phyloP scores from a whole-genome alignment of 108 stramenopile genomes.

The Pseudonitzschia multistriata region DNA sequence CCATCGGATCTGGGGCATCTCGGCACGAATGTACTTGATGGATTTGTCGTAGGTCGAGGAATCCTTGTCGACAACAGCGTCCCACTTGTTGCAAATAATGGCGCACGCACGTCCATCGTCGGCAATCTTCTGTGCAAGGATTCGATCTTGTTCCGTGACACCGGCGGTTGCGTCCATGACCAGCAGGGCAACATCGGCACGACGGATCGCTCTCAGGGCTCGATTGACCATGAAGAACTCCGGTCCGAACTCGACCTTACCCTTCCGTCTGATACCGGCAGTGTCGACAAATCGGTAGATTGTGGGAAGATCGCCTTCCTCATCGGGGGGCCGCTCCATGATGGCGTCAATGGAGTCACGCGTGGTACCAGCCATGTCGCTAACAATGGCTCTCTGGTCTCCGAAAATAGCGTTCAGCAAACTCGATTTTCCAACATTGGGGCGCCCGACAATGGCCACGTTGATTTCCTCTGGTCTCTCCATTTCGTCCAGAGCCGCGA shows the following conservation, averaged over 20 bases:
- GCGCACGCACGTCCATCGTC: slow-evolving; percentile 97
- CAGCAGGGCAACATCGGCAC: slow-evolving; percentile 92
- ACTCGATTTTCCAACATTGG: slow-evolving; percentile 96
- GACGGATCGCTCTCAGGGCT: slow-evolving; percentile 91
- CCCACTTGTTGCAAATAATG: slow-evolving; percentile 98
- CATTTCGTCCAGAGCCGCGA: slow-evolving; percentile 73
- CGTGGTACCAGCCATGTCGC: slow-evolving; percentile 95
- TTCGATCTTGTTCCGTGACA: slow-evolving; percentile 94
- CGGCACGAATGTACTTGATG: slow-evolving; percentile 83
- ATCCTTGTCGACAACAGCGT: slow-evolving; percentile 94
- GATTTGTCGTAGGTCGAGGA: slow-evolving; percentile 78
- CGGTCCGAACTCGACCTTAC: slow-evolving; percentile 93
- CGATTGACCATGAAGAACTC: slow-evolving; percentile 99
- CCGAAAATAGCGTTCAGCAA: slow-evolving; percentile 94
- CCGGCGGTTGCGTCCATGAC: slow-evolving; percentile 95
- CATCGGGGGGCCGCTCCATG: slow-evolving; percentile 77
- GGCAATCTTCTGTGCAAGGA: slow-evolving; percentile 88
- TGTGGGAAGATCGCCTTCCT: slow-evolving; percentile 57
- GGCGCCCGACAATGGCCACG: slow-evolving; percentile 94
- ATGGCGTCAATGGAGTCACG: slow-evolving; percentile 96
- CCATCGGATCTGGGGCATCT: slow-evolving; percentile 89
- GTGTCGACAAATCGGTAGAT: slow-evolving; percentile 96
- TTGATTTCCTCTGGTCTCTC: slow-evolving; percentile 80
- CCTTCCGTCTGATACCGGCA: slow-evolving; percentile 95
- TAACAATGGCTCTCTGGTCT: slow-evolving; percentile 88